phyloP scores from a whole-genome alignment of 2,329 filamentous ascomycete genomes.

The Aspergillus ibericus region DNA sequence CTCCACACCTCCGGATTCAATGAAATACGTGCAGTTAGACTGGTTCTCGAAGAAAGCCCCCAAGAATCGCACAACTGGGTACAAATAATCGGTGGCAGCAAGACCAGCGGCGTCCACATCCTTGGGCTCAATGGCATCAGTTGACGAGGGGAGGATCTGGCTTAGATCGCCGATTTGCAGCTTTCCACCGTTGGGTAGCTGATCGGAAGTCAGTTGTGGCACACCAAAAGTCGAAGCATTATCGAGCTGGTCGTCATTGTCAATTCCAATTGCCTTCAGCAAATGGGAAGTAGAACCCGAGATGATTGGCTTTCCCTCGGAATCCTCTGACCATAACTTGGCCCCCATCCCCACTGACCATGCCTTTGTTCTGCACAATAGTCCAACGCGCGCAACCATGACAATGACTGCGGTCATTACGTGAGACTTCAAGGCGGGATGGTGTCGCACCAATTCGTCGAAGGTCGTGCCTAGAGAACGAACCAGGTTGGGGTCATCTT shows the following conservation, averaged over 20 bases:
- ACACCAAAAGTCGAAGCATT: constrained; percentile 26
- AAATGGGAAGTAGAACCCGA: constrained; percentile 54
- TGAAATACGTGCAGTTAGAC: constrained; percentile 69
- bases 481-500: constrained; percentile 70
- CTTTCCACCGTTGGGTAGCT: constrained; percentile 41
- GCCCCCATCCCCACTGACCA: constrained; percentile 70
- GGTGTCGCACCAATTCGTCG: constrained; percentile 91
- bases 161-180: constrained; percentile 33
- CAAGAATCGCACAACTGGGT: constrained; percentile 75
- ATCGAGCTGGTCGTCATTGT: constrained; percentile 26
- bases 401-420: constrained; percentile 84
- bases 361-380: constrained; percentile 71
- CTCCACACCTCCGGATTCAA: constrained; percentile 78
- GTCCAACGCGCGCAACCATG: constrained; percentile 80
- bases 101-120: constrained; percentile 54
- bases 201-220: constrained; percentile 27
- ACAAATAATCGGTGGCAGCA: constrained; percentile 68
- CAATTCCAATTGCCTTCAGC: constrained; percentile 36
- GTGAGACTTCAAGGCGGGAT: constrained; percentile 75
- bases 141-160: constrained; percentile 27
- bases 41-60: constrained; percentile 73
- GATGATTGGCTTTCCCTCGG: constrained; percentile 59
- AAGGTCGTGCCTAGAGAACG: constrained; percentile 77
- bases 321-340: constrained; percentile 68
- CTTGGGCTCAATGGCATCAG: constrained; percentile 41